Evolutionary conservation across 78 protist genomes (phyloP).

Genomic region (Corallochytrium limacisporum): DNA sequence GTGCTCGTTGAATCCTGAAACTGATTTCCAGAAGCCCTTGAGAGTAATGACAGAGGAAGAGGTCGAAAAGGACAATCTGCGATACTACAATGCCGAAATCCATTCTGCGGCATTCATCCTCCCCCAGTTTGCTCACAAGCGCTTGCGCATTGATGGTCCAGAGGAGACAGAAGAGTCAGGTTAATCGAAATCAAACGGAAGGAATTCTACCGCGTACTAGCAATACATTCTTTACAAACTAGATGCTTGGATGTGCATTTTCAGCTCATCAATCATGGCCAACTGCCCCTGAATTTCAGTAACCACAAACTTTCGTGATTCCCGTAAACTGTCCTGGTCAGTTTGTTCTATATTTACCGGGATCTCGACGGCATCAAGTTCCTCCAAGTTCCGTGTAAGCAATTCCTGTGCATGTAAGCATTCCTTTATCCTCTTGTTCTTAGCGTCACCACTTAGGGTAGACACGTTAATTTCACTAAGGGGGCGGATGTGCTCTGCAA

Average conservation of each 20-base stretch:
- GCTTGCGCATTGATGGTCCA: neutral
- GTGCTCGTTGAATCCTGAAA: neutral
- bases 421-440: too few species aligned
- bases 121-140: slow-evolving; percentile 64
- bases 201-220: neutral
- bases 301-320: too few species aligned
- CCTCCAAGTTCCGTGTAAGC: too few species aligned
- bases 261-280: too few species aligned
- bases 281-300: too few species aligned
- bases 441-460: too few species aligned
- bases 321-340: too few species aligned
- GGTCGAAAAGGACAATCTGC: slow-evolving; percentile 1
- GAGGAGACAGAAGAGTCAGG: neutral
- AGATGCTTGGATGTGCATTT: neutral
- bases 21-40: neutral
- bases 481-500: too few species aligned
- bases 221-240: neutral
- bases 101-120: slow-evolving; percentile 75
- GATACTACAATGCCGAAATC: slow-evolving; percentile 65
- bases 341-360: too few species aligned
- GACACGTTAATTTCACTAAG: too few species aligned
- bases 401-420: too few species aligned
- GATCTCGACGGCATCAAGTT: too few species aligned
- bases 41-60: neutral
- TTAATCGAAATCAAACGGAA: neutral